Evolutionary conservation across 371 early-diverging fungal genomes (phyloP).

Genomic region (Thermomucor indicae-seudaticae): DNA sequence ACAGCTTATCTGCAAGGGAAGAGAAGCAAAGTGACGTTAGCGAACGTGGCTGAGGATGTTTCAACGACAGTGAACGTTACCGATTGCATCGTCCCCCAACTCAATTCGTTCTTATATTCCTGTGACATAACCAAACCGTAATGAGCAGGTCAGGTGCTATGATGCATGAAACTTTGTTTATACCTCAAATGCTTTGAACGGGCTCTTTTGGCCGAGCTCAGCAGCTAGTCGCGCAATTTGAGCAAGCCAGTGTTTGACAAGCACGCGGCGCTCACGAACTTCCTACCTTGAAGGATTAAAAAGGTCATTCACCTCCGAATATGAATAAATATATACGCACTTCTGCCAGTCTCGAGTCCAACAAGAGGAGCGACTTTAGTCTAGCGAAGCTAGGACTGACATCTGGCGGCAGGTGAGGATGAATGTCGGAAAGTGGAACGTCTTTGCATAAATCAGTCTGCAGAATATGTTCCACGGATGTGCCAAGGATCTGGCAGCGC

Average conservation of each 20-base stretch:
- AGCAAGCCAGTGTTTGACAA: slow-evolving; percentile 16
- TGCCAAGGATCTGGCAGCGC: slow-evolving; percentile 13
- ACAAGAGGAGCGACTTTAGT: slow-evolving; percentile 8
- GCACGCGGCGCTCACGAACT: slow-evolving; percentile 13
- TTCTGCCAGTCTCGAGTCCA: slow-evolving; percentile 18
- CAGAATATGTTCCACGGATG: slow-evolving; percentile 12
- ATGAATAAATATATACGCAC: slow-evolving; percentile 12
- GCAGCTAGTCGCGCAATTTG: slow-evolving; percentile 4
- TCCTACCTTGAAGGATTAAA: slow-evolving; percentile 5
- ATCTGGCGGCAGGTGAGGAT: neutral
- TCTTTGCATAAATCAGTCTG: slow-evolving; percentile 6
- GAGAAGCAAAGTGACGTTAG: too few relatives aligned
- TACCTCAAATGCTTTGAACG: slow-evolving; percentile 15
- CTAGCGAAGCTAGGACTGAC: slow-evolving; percentile 9
- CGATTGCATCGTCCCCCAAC: slow-evolving; percentile 22
- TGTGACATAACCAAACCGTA: neutral
- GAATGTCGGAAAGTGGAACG: neutral
- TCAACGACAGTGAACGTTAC: too few relatives aligned
- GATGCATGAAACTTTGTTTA: too few relatives aligned
- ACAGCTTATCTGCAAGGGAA: slow-evolving; percentile 17
- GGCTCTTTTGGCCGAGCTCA: slow-evolving; percentile 6
- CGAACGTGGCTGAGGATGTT: too few relatives aligned
- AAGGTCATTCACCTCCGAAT: slow-evolving; percentile 1
- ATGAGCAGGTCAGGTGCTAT: too few relatives aligned
- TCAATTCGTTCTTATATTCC: slow-evolving; percentile 15